Base-by-base conservation (phyloP, 108 stramenopile genomes). In the Mayamaea pseudoterrestris region DNA sequence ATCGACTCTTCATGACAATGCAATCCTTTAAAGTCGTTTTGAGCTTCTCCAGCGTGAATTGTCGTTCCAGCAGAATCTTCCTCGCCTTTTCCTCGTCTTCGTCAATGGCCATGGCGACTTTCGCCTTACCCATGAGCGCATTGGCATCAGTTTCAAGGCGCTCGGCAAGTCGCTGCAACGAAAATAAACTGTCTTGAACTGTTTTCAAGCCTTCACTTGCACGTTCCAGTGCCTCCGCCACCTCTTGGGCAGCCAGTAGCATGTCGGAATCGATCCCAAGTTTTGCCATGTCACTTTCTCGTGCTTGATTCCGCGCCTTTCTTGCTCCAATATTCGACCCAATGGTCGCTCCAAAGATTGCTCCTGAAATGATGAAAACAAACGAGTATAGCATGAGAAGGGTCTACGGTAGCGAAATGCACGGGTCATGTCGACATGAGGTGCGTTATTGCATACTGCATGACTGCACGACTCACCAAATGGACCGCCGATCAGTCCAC, bases 281-380 rank as follows among this genome's bases (percentile, higher is more conserved):
- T 18, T 73, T 60, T 56, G 68, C 66, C 78, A 85, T 80, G 58
- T 85, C 88, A 22, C 80, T 72, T 52, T 73, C 47, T 35, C 74
- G 54, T 4, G 80, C 87, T 57, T 60, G 61, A 35, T 84, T 70
- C 17, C 72, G 32, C 1, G 73, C 69, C 39, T 61, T 61, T 17
- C 61, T 41, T 3, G 57, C 48, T 7, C 83, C 88, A 16, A 83
- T 42, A 9, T 67, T 67, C 12, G 65, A 50, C 7, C 88, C 83
- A 20, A 90, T 70, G 31, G 79, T 69, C 1, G 83, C 80, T 3
- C 88, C 88, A 62, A 90, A 85, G 27, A 86, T 45, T 24, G 69
- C 73, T 45, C 58, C 60, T 62, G 26, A 1, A 30, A 22, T 22
- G 13, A 41, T 34, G 26, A 22, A 28, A 12, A 35, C 1, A 36